Conservation (phyloP, 495 filamentous ascomycete genomes). For the Talaromyces borbonicus region DNA sequence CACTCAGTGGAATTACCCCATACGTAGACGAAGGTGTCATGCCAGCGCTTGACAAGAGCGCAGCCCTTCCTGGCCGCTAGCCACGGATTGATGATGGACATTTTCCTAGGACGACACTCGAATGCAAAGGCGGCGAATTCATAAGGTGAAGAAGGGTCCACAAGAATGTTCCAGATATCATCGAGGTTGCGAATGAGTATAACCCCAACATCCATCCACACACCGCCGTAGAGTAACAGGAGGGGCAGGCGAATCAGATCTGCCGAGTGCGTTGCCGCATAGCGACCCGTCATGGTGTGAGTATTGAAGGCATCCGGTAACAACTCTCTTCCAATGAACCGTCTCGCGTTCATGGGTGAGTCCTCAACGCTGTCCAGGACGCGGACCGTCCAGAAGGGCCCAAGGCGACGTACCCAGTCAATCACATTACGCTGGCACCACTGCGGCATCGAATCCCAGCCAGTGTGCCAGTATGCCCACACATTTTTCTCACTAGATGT, state of each 20-base stretch:
- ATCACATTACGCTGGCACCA: slow-evolving; percentile 18
- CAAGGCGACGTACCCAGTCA: slow-evolving; percentile 15
- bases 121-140: slow-evolving; percentile 1
- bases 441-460: slow-evolving; percentile 11
- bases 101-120: not conserved
- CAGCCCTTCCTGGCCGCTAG: not conserved
- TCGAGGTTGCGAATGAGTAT: slow-evolving; percentile 15
- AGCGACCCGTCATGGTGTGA: slow-evolving; percentile 11
- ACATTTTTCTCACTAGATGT: slow-evolving; percentile 15
- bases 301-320: slow-evolving; percentile 10
- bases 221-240: slow-evolving; percentile 17
- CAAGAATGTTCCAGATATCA: slow-evolving; percentile 13
- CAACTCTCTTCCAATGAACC: slow-evolving; percentile 2
- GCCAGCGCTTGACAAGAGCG: not conserved
- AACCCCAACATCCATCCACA: slow-evolving; percentile 18
- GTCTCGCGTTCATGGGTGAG: slow-evolving; percentile 10
- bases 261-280: slow-evolving; percentile 14
- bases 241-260: slow-evolving; percentile 14
- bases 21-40: not conserved
- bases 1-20: not conserved
- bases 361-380: slow-evolving; percentile 14
- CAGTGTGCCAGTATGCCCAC: slow-evolving; percentile 22
- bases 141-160: slow-evolving; percentile 11
- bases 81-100: not conserved
- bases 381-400: slow-evolving; percentile 16